Evolutionary conservation across 75 land plant species (phyloP), one percentile per base, ranked within the genome.

Genomic region (Chamaecyparis obtusa): DNA sequence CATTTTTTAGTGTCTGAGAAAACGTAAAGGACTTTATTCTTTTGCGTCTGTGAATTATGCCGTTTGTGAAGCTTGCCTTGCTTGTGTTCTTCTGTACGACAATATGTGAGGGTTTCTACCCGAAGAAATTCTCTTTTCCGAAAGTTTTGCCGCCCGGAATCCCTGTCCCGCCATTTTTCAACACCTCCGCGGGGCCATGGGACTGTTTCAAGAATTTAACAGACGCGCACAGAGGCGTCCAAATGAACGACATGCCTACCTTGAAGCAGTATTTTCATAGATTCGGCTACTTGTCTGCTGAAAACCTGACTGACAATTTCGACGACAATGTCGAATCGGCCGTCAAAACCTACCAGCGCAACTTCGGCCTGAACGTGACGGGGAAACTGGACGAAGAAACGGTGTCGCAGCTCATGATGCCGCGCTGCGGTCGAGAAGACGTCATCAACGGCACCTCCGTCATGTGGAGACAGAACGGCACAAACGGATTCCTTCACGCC

Each of bases 391-490:
- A 91, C 85, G 57, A 56, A 32, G 35, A 79, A 27, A 91, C 92
- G 27, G 41, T 90, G 16, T 30, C 41, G 27, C 74, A 75, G 36
- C 71, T 91, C 32, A 77, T 86, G 80, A 57, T 27, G 64, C 92
- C 92, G 2, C 85, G 92, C 13, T 91, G 92, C 60, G 92, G 92
- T 5, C 74, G 91, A 10, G 88, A 87, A 37, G 92, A 91, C 54
- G 85, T 85, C 36, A 55, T 87, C 46, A 86, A 84, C 76, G 92
- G 92, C n/a, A 85, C 88, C 33, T 80, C 90, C 5, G 10, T 78
- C 36, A 89, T 86, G 87, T 17, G 71, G 57, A 74, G 33, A 3
- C 33, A 74, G 3, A 71, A 71, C 75, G 9, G 35, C 33, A 71
- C 76, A 13, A 33, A 33, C 36, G 36, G 14, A 1, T 33, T 74